phyloP scores from a whole-genome alignment of 306 rosid genomes.

The Castanea mollissima region DNA sequence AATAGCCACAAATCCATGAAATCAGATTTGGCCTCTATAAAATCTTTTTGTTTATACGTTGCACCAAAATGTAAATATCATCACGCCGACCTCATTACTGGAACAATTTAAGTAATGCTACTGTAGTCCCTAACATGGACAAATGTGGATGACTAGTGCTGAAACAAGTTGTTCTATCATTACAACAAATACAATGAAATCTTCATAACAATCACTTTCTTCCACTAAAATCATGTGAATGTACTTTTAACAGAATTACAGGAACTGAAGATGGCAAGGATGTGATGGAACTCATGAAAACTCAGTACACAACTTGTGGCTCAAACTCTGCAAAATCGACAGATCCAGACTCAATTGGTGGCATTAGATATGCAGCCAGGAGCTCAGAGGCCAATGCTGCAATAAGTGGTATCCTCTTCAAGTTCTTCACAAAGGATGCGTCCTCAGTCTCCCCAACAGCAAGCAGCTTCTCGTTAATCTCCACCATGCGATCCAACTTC shows the following conservation, averaged over 20 bases:
- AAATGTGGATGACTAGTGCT: no score
- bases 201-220: constrained; percentile 33
- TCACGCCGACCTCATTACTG: no score
- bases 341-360: constrained; percentile 96
- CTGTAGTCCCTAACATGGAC: no score
- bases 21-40: no score
- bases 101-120: no score
- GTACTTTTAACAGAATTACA: neutral
- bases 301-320: constrained; percentile 81
- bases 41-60: no score
- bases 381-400: constrained; percentile 82
- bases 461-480: constrained; percentile 62
- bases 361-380: constrained; percentile 87
- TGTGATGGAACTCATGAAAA: constrained; percentile 32
- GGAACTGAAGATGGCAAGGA: constrained; percentile 6
- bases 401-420: constrained; percentile 82
- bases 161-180: no score
- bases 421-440: constrained; percentile 75
- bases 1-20: no score
- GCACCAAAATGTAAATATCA: no score
- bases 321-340: constrained; percentile 91
- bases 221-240: neutral
- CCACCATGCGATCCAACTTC: constrained; percentile 89
- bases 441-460: constrained; percentile 74
- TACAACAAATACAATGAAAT: neutral